These are phyloP conservation scores for Verticillium zaregamsianum DNA, from an alignment of 2,329 filamentous ascomycete genomes.

Conservation along the genomic window DNA sequence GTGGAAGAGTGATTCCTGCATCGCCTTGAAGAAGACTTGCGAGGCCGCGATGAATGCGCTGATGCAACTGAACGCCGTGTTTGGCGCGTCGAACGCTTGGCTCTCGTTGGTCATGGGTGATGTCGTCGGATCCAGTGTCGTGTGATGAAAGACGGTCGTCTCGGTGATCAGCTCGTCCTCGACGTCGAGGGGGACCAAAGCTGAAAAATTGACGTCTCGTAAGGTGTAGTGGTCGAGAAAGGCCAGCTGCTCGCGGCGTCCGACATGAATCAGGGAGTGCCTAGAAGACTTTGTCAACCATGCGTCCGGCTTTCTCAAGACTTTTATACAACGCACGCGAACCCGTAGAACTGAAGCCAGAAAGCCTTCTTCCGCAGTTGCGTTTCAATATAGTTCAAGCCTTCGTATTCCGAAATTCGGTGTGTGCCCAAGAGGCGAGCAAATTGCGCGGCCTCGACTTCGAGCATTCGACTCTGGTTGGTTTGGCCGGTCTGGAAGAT, in stretches of 20 bases:
- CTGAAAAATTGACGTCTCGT: constrained; percentile 23
- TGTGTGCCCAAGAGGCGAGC: constrained; percentile 26
- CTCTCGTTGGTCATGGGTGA: neutral
- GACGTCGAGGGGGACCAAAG: constrained; percentile 24
- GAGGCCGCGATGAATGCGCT: constrained; percentile 24
- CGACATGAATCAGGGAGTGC: constrained; percentile 15
- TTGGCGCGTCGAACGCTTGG: neutral
- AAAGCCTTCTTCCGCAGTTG: constrained; percentile 32
- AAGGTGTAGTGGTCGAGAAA: constrained; percentile 24
- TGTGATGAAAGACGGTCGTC: constrained; percentile 6
- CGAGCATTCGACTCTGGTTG: constrained; percentile 29
- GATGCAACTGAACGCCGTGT: constrained; percentile 15
- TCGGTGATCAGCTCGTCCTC: constrained; percentile 27
- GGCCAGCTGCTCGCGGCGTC: constrained; percentile 16
- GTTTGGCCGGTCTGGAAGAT: constrained; percentile 29
- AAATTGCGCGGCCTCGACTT: constrained; percentile 29
- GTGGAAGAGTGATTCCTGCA: constrained; percentile 11
- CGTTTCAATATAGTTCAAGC: constrained; percentile 24
- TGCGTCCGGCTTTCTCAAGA: neutral
- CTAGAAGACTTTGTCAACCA: constrained; percentile 2
- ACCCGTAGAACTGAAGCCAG: constrained; percentile 29
- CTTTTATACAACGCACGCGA: constrained; percentile 9
- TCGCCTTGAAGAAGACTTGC: constrained; percentile 18
- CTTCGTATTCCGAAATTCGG: constrained; percentile 23
- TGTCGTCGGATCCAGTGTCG: constrained; percentile 5